These are phyloP conservation scores for Tolypocladium amazonense DNA, from an alignment of 2,329 filamentous ascomycete genomes.

Conservation along the genomic window DNA sequence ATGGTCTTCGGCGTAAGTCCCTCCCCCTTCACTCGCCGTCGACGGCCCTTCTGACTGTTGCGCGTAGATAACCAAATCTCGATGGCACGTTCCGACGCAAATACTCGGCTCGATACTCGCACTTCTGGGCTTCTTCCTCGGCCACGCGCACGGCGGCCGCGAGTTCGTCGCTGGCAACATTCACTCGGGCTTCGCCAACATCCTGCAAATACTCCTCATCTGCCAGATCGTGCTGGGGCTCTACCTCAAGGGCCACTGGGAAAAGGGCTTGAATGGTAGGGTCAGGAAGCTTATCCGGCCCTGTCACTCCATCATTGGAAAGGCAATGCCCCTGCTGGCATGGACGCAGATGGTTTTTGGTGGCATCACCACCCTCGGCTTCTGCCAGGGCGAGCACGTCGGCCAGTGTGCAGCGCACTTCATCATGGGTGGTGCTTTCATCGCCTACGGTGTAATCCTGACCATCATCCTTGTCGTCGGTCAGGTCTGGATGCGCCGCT, in stretches of 20 bases:
- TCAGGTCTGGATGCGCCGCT: conserved; percentile 73
- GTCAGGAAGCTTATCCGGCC: conserved; percentile 64
- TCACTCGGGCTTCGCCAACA: conserved; percentile 70
- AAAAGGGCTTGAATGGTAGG: conserved; percentile 69
- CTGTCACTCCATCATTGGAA: conserved; percentile 73
- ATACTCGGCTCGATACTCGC: conserved; percentile 63
- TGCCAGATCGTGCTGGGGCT: conserved; percentile 70
- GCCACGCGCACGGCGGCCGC: conserved; percentile 81
- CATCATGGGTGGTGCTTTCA: conserved; percentile 97
- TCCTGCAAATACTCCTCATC: conserved; percentile 69
- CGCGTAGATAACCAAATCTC: conserved; percentile 67
- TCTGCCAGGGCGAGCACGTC: conserved; percentile 83
- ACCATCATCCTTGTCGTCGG: conserved; percentile 81
- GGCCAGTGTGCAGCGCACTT: conserved; percentile 95
- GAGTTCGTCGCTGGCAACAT: conserved; percentile 68
- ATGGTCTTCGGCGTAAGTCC: conserved; percentile 82
- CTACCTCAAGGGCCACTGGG: conserved; percentile 83
- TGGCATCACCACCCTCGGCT: conserved; percentile 82
- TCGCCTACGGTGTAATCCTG: conserved; percentile 82
- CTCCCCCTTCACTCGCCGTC: not conserved
- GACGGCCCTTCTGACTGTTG: not conserved
- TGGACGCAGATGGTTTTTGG: conserved; percentile 97
- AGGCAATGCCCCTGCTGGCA: conserved; percentile 71
- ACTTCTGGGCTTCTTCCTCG: conserved; percentile 78
- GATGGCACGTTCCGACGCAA: conserved; percentile 92